phyloP scores from a whole-genome alignment of 306 rosid species.

The Cyclanthera cordifolia region DNA sequence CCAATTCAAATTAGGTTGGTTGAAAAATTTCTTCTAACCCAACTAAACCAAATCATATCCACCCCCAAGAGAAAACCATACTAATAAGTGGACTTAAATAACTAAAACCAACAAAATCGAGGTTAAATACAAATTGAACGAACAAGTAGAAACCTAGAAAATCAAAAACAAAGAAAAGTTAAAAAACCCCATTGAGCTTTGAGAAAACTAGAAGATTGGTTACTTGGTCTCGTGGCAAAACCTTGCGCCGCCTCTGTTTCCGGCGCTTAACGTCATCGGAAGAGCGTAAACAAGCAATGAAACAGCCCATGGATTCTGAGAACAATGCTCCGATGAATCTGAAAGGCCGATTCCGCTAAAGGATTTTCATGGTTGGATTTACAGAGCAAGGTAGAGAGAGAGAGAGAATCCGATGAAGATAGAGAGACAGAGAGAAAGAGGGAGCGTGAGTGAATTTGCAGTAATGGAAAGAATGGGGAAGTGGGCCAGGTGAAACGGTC shows the following conservation, averaged over 20 bases:
- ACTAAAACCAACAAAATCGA: not conserved
- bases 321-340: not conserved
- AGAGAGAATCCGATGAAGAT: not conserved
- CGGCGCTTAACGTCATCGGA: conserved; percentile 38
- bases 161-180: not conserved
- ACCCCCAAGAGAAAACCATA: not conserved
- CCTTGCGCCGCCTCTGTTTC: conserved; percentile 26
- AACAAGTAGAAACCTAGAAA: not conserved
- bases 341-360: conserved; percentile 1
- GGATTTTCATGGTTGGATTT: conserved; percentile 17
- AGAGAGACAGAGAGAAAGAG: not conserved
- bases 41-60: no score
- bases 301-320: conserved; percentile 51
- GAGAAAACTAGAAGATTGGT: conserved; percentile 8
- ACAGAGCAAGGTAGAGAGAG: not conserved
- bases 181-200: not conserved
- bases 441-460: not conserved
- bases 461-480: not conserved
- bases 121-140: not conserved
- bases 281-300: conserved; percentile 72
- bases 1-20: no score
- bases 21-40: no score
- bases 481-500: conserved; percentile 48
- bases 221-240: conserved; percentile 38
- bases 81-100: not conserved